Conservation (phyloP, 805 yeast genomes). For the Lipomyces japonicus region DNA sequence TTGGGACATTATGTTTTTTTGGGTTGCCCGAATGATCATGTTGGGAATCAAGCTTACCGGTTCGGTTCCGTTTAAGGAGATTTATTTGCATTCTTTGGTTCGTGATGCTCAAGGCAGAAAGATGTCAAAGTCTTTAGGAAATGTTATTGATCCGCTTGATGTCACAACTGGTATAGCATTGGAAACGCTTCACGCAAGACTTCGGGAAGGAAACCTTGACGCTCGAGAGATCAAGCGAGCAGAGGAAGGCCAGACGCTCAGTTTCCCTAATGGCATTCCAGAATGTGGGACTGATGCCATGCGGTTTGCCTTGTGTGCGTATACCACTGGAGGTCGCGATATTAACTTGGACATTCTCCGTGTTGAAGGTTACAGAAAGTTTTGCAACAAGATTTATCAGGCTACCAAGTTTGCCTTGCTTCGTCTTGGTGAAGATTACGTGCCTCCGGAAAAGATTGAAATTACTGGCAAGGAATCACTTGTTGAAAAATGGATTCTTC, state of each 20-base stretch:
- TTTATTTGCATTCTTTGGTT: constrained; percentile 95
- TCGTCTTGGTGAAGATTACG: constrained; percentile 84
- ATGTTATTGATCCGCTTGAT: constrained; percentile 92
- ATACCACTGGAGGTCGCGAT: constrained; percentile 98
- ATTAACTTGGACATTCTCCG: constrained; percentile 92
- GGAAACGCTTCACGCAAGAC: constrained; percentile 72
- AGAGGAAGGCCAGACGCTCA: constrained; percentile 75
- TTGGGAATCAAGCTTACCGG: constrained; percentile 89
- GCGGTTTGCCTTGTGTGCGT: constrained; percentile 96
- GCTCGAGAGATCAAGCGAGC: constrained; percentile 86
- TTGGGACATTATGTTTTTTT: constrained; percentile 98
- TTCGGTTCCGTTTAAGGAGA: constrained; percentile 87
- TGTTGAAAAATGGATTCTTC: constrained; percentile 95
- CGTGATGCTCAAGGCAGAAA: constrained; percentile 99
- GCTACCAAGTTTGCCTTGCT: constrained; percentile 95
- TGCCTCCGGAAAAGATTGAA: constrained; percentile 63
- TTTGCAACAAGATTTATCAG: constrained; percentile 98
- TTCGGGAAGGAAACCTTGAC: constrained; percentile 78
- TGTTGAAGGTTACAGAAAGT: constrained; percentile 98
- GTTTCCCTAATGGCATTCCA: constrained; percentile 96
- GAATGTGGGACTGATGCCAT: constrained; percentile 99
- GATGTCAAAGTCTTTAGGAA: constrained; percentile 97
- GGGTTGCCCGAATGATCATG: constrained; percentile 97
- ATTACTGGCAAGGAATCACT: constrained; percentile 70
- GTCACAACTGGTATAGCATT: constrained; percentile 85